Evolutionary conservation across 2,329 filamentous ascomycete genomes (phyloP), one percentile per base, ranked within the genome.

Genomic region (Cordyceps pruinosa): DNA sequence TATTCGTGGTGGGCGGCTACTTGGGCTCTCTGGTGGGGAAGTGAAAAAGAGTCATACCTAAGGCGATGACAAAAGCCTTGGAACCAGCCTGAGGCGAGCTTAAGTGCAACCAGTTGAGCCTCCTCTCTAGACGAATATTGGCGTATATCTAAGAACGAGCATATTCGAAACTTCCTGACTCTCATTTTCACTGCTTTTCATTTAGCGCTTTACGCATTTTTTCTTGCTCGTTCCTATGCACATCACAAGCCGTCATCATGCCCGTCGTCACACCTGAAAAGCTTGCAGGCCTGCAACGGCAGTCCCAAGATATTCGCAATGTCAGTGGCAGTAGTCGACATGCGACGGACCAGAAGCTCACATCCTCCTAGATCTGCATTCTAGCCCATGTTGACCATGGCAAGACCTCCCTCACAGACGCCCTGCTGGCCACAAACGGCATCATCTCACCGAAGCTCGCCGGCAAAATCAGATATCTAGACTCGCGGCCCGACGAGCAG

Each of bases 361-460:
- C 34, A 9, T 15, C 2, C 15, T n/a, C 6, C 5, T 17, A 91
- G 89, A 96, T 97, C 63, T 97, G 93, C 72, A 96, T 97, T 66
- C 76, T 97, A 63, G 93, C 93, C 47, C 93, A 97, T 70, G 93
- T 97, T 66, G 94, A 99, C 72, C 94, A 99, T 80, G 94, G 94
- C 67, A 99, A 99, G 74, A 99, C 94, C 3, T 97, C 94, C 34
- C 84, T 99, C 64, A 96, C 92, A 58, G 94, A 99, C 73, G 91
- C 91, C 60, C 84, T 99, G 54, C 89, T 99, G 67, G 93, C 94
- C 72, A 97, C 94, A 63, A 99, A 99, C 82, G 94, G 94, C 76
- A 97, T 99, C 76, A 99, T 99, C 68, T 97, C 94, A 30, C 90
- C 93, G 57, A 97, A 97, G 71, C 81, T 97, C 68, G 94, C 94